Base-by-base conservation (phyloP, 192 early-diverging fungal species). In the Ambispora gerdemannii region DNA sequence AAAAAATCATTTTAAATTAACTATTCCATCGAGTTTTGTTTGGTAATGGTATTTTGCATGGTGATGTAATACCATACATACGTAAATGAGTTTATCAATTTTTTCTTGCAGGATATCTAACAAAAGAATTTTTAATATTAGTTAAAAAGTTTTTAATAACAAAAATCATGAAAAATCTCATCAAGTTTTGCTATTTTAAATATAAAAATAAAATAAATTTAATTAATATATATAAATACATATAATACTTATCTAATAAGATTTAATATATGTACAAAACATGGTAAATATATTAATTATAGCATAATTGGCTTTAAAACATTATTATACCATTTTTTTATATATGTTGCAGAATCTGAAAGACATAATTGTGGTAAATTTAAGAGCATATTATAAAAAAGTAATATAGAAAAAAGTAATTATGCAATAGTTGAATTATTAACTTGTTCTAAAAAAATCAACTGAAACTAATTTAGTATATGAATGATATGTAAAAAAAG, bases 361-460 rank as follows among this genome's bases (percentile, higher is more conserved):
- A 60, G 11, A 33, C 31, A 60, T 35, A 60, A 60, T 32, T 31
- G 31, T 60, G 58, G 28, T 24, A 60, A 60, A 32, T 28, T 33
- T 34, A 34, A 60, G 2, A 33, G 11, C 31, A 60, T 35, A 33
- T 60, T 60, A 33, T 35, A 60, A 31, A 34, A 2, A 0, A 33
- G 0, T 35, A 60, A 33, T 34, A 60, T 15, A 60, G 2, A 3
- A 34, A 60, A 60, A 15, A 60, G 24, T n/a, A 4, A n/a, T 3
- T 19, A 28, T n/a, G 2, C 10, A 10, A 60, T 32, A 34, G 31
- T 60, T 31, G 4, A 60, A 60, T 33, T 60, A 60, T 60, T 60
- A 32, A 60, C 58, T n/a, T 13, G 17, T 7, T 60, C 28, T n/a
- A 60, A 60, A 60, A n/a, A 60, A 60, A 33, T 60, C 58, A 60